Conservation (phyloP, 306 rosid genomes). For the Quercus cerris region DNA sequence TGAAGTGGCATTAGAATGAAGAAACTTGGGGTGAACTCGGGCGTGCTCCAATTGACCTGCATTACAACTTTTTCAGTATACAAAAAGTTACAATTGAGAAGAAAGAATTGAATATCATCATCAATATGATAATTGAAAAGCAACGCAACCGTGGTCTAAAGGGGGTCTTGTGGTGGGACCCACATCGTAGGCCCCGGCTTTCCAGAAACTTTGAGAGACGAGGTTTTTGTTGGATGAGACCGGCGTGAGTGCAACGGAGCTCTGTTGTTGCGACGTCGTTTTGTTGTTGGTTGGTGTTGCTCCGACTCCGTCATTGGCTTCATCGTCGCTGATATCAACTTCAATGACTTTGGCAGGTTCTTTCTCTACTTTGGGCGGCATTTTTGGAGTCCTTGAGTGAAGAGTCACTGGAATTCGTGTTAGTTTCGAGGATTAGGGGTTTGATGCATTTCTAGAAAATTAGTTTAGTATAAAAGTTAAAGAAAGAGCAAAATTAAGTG, state of each 20-base stretch:
- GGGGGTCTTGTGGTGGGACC: conserved; percentile 32
- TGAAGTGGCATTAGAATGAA: conserved; percentile 95
- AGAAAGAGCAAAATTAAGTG: no score
- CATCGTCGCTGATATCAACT: conserved; percentile 39
- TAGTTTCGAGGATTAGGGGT: no score
- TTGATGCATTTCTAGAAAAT: no score
- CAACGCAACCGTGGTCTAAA: conserved; percentile 20
- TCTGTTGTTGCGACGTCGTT: conserved; percentile 20
- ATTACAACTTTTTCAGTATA: background rate
- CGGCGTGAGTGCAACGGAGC: background rate
- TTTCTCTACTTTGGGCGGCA: background rate
- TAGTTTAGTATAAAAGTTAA: no score
- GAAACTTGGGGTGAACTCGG: conserved; percentile 95
- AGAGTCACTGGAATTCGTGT: no score
- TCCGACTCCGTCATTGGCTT: conserved; percentile 16
- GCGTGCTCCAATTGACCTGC: conserved; percentile 84
- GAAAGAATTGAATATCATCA: background rate
- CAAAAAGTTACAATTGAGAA: background rate
- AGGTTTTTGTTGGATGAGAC: background rate
- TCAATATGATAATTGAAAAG: background rate
- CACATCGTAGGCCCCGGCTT: conserved; percentile 68
- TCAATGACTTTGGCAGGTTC: conserved; percentile 16
- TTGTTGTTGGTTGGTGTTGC: background rate
- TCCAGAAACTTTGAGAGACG: conserved; percentile 69
- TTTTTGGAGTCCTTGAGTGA: no score